These are phyloP conservation scores for Coemansia sp. DNA, from an alignment of 192 early-diverging fungal species.

Conservation along the genomic window DNA sequence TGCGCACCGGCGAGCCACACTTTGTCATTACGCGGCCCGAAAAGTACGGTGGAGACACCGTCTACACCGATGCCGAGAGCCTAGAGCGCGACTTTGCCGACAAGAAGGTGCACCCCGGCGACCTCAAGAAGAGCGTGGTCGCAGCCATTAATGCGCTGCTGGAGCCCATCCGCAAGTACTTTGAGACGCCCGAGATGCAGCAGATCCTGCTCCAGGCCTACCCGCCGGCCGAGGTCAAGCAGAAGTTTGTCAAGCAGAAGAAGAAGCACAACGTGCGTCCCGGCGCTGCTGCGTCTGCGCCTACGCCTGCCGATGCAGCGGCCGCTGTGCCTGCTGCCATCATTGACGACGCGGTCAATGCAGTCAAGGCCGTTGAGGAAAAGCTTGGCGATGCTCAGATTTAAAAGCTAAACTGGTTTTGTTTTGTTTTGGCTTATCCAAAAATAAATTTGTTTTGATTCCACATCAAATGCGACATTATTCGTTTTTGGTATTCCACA, in stretches of 20 bases:
- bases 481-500: constrained; percentile 5
- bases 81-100: constrained; percentile 85
- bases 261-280: constrained; percentile 57
- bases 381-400: constrained; percentile 30
- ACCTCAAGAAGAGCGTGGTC: constrained; percentile 86
- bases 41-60: constrained; percentile 87
- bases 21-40: constrained; percentile 78
- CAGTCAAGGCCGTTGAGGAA: constrained; percentile 18
- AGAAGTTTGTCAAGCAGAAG: constrained; percentile 60
- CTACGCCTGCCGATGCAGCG: constrained; percentile 1
- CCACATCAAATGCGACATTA: not conserved
- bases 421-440: constrained; percentile 13
- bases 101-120: constrained; percentile 88
- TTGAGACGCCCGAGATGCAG: constrained; percentile 68
- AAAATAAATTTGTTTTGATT: not conserved
- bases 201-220: constrained; percentile 82
- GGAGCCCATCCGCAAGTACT: constrained; percentile 81
- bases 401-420: constrained; percentile 7
- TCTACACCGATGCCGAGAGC: constrained; percentile 67
- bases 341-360: constrained; percentile 5
- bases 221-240: constrained; percentile 62
- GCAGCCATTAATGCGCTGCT: constrained; percentile 83
- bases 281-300: constrained; percentile 12
- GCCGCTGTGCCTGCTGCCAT: constrained; percentile 1
- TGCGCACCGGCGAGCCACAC: constrained; percentile 54